These are phyloP conservation scores for Eucalyptus lansdowneana DNA, from an alignment of 345 rosid genomes.

Conservation along the genomic window DNA sequence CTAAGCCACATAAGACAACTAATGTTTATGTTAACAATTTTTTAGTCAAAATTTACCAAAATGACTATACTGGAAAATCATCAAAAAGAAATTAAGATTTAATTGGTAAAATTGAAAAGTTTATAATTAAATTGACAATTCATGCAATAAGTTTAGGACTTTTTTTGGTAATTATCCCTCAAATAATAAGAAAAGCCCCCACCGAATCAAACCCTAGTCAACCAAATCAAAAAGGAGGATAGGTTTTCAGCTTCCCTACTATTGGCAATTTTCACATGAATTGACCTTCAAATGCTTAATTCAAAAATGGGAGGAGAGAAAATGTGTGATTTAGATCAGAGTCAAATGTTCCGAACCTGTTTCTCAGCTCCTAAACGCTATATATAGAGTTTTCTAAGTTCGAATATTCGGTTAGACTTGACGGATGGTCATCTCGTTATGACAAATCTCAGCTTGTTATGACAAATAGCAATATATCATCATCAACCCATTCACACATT, in stretches of 20 bases:
- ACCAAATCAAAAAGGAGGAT: background rate
- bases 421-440: background rate
- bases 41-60: too few species aligned
- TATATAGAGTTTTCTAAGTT: background rate
- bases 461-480: background rate
- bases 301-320: too few species aligned
- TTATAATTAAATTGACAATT: too few species aligned
- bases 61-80: accelerated
- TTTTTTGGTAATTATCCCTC: background rate
- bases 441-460: background rate
- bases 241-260: background rate
- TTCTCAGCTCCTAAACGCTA: background rate
- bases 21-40: accelerated
- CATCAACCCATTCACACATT: too few species aligned
- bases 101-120: too few species aligned
- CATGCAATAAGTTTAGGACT: too few species aligned
- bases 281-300: background rate
- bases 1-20: accelerated
- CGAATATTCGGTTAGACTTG: background rate
- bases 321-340: too few species aligned
- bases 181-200: background rate
- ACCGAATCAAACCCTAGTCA: background rate
- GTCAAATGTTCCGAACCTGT: background rate
- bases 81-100: accelerated
- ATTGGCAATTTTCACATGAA: background rate